These are phyloP conservation scores for Hypoxylon crocopeplum DNA, from an alignment of 495 filamentous ascomycete genomes.

Conservation along the genomic window DNA sequence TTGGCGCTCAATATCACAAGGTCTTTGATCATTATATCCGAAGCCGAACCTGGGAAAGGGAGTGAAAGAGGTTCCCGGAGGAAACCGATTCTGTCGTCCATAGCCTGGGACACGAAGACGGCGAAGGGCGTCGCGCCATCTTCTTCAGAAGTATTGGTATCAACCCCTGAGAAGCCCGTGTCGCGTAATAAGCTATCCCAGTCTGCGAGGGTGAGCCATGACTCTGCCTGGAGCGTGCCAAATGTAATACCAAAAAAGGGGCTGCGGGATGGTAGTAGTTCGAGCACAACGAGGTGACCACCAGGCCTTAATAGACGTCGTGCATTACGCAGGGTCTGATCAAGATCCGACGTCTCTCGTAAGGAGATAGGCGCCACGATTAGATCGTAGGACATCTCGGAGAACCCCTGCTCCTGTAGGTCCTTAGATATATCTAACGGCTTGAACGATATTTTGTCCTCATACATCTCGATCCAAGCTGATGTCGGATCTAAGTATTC, in stretches of 20 bases:
- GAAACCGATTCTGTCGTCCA: constrained; percentile 43
- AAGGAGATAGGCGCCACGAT: constrained; percentile 45
- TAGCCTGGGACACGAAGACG: constrained; percentile 49
- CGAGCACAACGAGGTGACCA: constrained; percentile 45
- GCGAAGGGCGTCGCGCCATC: too few relatives aligned
- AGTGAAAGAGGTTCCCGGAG: constrained; percentile 45
- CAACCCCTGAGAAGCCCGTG: too few relatives aligned
- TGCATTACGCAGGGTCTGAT: constrained; percentile 17
- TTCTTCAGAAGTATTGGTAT: too few relatives aligned
- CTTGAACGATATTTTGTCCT: constrained; percentile 50
- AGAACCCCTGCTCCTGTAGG: constrained; percentile 49
- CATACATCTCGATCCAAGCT: constrained; percentile 17
- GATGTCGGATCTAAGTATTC: constrained; percentile 44
- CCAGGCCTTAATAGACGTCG: constrained; percentile 40
- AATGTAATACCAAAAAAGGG: too few relatives aligned
- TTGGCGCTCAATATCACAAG: too few relatives aligned
- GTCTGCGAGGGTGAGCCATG: too few relatives aligned
- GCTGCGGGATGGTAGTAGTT: too few relatives aligned
- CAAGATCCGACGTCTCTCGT: background rate
- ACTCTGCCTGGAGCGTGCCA: too few relatives aligned
- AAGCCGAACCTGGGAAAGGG: background rate
- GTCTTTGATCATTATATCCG: too few relatives aligned
- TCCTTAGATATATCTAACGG: constrained; percentile 53
- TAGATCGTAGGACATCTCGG: constrained; percentile 52
- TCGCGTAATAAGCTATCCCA: too few relatives aligned